These are phyloP conservation scores for Tremellales sp. DNA, from an alignment of 1,284 basidiomycete species.

Conservation along the genomic window DNA sequence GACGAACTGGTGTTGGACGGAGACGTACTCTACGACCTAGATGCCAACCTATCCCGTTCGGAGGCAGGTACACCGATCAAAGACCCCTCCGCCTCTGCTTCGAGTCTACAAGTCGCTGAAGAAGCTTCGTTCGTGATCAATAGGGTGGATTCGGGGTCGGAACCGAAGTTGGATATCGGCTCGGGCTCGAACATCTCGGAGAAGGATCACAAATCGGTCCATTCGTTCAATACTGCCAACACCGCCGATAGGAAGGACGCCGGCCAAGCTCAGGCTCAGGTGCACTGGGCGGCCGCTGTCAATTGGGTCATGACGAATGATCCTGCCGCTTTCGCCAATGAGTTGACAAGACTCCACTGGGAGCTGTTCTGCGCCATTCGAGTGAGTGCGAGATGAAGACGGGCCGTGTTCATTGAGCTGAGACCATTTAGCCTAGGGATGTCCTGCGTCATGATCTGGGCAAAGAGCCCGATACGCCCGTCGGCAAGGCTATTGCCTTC, in stretches of 20 bases:
- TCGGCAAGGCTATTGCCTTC: constrained; percentile 39
- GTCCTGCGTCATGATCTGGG: constrained; percentile 46
- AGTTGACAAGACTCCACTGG: constrained; percentile 48
- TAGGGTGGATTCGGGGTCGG: neutral
- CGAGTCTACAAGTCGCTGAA: neutral
- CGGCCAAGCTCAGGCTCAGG: too few relatives aligned
- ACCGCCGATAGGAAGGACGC: too few relatives aligned
- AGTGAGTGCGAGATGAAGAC: constrained; percentile 19
- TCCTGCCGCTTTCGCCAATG: constrained; percentile 37
- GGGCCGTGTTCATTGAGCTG: neutral
- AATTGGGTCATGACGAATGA: constrained; percentile 26
- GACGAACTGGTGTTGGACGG: constrained; percentile 15
- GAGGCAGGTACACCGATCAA: neutral
- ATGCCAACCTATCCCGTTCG: too few relatives aligned
- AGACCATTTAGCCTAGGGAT: constrained; percentile 33
- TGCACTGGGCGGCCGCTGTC: constrained; percentile 4
- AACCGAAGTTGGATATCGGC: neutral
- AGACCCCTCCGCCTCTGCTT: neutral
- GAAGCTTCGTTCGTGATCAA: neutral
- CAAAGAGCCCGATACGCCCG: constrained; percentile 40
- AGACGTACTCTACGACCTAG: too few relatives aligned
- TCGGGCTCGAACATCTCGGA: neutral
- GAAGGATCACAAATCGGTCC: neutral
- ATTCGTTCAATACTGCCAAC: too few relatives aligned
- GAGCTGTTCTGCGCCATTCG: constrained; percentile 38